Evolutionary conservation across 345 rosid species (phyloP), one percentile per base, ranked within the genome.

Genomic region (Eucalyptus victrix): DNA sequence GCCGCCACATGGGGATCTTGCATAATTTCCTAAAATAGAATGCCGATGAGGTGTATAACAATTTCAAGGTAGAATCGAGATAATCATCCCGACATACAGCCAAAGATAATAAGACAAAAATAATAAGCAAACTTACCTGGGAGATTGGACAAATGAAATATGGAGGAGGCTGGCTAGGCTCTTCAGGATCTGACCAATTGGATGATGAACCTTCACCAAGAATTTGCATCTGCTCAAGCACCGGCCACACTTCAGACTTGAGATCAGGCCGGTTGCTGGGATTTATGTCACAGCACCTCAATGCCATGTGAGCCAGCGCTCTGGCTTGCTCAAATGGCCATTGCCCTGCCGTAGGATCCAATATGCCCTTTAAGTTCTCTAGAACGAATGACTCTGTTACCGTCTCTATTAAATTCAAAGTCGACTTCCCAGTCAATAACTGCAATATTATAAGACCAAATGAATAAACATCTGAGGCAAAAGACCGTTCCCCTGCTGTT

Each of bases 291-390:
- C 98, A 95, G 91, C 99, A 97, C 91, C 99, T 93, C 91, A 97
- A 90, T 45, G 98, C 99, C 91, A 97, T 87, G 91, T 93, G 93
- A 91, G 97, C 92, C 90, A 97, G 91, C 92, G 93, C 98, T 93
- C 96, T 96, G 16, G 99, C 98, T 91, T 94, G 97, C 91, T 95
- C 95, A 93, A 95, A 94, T 7, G 99, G 99, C 99, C 99, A 97
- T 89, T 97, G 97, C 88, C 99, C 99, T 16, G 99, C 98, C 88
- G 94, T 91, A 88, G 97, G 99, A 89, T 97, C 99, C 93, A 97
- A 90, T 50, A 96, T 90, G 80, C 45, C 87, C 88, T 91, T 93
- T 91, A 97, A 89, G 23, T 93, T 90, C 89, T 95, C 96, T 69
- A 88, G 90, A 67, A 94, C 92, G 40, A 96, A 65, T 17, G 96